Evolutionary conservation across 2,329 filamentous ascomycete species (phyloP).

Genomic region (Aspergillus clavatus): DNA sequence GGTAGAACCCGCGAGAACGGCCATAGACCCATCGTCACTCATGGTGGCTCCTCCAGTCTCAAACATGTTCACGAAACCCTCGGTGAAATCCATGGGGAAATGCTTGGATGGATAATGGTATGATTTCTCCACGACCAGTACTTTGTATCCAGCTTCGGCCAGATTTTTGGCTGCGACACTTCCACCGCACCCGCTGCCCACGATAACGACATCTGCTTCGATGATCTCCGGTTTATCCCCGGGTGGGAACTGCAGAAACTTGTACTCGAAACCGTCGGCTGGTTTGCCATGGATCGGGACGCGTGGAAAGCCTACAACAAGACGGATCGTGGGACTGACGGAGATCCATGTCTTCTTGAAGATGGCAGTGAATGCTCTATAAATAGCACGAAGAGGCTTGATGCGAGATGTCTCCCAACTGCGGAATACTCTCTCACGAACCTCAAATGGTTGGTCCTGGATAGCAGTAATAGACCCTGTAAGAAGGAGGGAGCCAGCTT

Average conservation of each 20-base stretch:
- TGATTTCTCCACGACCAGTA: conserved; percentile 77
- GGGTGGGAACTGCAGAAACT: conserved; percentile 55
- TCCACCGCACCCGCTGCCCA: conserved; percentile 84
- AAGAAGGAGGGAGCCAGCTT: conserved; percentile 52
- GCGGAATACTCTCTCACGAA: conserved; percentile 51
- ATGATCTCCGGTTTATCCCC: conserved; percentile 54
- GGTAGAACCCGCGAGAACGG: conserved; percentile 62
- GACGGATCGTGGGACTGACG: conserved; percentile 47
- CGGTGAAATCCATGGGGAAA: conserved; percentile 66
- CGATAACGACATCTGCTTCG: conserved; percentile 75
- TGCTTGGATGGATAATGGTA: conserved; percentile 69
- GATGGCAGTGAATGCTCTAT: conserved; percentile 47
- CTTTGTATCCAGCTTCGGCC: conserved; percentile 67
- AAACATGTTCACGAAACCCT: conserved; percentile 61
- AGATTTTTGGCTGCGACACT: conserved; percentile 76
- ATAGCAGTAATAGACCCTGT: conserved; percentile 55
- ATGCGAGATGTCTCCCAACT: conserved; percentile 52
- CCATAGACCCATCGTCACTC: conserved; percentile 55
- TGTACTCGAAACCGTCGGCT: conserved; percentile 49
- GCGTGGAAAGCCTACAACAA: conserved; percentile 50
- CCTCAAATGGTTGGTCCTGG: conserved; percentile 49
- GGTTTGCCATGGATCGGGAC: conserved; percentile 51
- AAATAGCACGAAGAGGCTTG: conserved; percentile 48
- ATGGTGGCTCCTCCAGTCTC: conserved; percentile 59
- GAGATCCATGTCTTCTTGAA: conserved; percentile 51